Percentiles rank a stretch among this genome's conserved stretches.
phyloP scores from a whole-genome alignment of 2,329 filamentous ascomycete genomes.

The Raffaelea albimanens region DNA sequence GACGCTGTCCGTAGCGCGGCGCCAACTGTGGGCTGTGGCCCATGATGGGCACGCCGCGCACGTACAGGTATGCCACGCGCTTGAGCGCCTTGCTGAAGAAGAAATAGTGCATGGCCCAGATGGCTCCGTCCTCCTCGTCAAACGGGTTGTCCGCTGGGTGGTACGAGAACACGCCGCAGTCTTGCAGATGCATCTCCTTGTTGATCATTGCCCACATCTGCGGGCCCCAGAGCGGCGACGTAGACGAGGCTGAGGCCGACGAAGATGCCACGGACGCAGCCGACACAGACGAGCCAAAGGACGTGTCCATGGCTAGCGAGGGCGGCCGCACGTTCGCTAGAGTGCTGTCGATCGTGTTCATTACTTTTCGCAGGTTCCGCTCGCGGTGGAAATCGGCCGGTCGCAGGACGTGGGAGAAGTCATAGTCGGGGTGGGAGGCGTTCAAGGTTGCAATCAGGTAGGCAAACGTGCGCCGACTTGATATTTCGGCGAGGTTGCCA shows the following conservation, averaged over 20 bases:
- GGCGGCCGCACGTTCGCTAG: conserved; percentile 76
- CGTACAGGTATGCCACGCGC: conserved; percentile 86
- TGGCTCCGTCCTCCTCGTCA: conserved; percentile 81
- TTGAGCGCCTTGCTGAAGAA: conserved; percentile 93
- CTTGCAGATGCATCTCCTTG: conserved; percentile 84
- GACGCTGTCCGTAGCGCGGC: conserved; percentile 18
- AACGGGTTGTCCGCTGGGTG: conserved; percentile 84
- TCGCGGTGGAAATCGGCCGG: conserved; percentile 86
- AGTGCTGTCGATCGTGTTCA: conserved; percentile 79
- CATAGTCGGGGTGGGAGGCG: conserved; percentile 91
- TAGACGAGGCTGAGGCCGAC: conserved; percentile 23
- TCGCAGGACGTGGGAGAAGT: conserved; percentile 86
- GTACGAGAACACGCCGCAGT: conserved; percentile 86
- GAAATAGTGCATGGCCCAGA: conserved; percentile 95
- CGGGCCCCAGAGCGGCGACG: conserved; percentile 67
- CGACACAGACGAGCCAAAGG: conserved; percentile 33
- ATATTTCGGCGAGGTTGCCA: conserved; percentile 77
- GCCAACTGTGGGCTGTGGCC: conserved; percentile 47
- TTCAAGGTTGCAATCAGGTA: conserved; percentile 96
- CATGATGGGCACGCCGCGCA: conserved; percentile 76
- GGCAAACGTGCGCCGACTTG: conserved; percentile 84
- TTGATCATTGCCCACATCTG: conserved; percentile 89
- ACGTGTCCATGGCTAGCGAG: conserved; percentile 26
- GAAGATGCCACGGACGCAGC: conserved; percentile 25
- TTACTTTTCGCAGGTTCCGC: conserved; percentile 67